Base-by-base conservation (phyloP, 2,329 filamentous ascomycete species). In the Ustilaginoidea virens region DNA sequence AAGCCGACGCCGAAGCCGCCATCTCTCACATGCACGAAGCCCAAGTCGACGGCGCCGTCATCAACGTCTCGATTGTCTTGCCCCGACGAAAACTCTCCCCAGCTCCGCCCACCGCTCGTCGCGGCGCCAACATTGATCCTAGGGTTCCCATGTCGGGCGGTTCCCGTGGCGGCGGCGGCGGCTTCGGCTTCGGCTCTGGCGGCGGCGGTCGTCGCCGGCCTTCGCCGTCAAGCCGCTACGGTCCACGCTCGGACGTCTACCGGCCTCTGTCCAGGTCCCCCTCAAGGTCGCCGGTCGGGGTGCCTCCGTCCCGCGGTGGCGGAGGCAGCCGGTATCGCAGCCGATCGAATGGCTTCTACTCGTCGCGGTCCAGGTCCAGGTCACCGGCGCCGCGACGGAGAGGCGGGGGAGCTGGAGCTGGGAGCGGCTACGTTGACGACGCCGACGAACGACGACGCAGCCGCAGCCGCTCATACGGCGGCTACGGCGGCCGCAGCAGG, bases 1-100 rank as follows among this genome's bases (percentile, higher is more conserved):
- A 85, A 38, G 63, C 69, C 28, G 79, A 87, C 38, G 87, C 90
- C 15, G 83, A 94, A 54, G 65, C 74, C 10, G 90, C 90, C 17
- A 92, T 94, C 42, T 74, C 86, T 12, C 81, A 92, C 49, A 96
- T 98, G 90, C 90, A 98, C 53, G 90, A 98, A 57, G 83, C 81
- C n/a, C 81, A 92, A 47, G 59, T 93, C 17, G 86, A 94, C 51
- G 85, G 85, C 29, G 72, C 76, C 14, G 64, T 74, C 22, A 75
- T 94, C 45, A 79, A 78, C 45, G 86, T 94, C 27, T 90, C 81
- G 25, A 90, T 94, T 39, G 82, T 93, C 16, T 63, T 92, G 20
- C 83, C 83, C 1, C 72, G 80, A 28, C 74, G 80, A 44, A 82
- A 83, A 42, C 81, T 93, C 45, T 86, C 81, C 5, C 74, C 73